Base-by-base conservation (phyloP, 129 eudicot species). In the Tagetes erecta region DNA sequence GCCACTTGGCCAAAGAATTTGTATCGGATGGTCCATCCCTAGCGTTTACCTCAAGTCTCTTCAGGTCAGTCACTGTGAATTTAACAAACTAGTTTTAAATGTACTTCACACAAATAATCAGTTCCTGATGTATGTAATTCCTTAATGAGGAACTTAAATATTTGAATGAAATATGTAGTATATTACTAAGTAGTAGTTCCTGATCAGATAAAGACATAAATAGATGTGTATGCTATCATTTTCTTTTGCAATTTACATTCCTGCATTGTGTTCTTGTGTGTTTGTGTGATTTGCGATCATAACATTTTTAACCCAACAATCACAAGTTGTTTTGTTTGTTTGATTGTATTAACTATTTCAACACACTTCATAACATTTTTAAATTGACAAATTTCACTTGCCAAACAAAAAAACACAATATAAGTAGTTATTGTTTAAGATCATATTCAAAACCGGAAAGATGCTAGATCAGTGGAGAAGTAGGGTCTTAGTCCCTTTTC, bases 11-110 rank as follows among this genome's bases (percentile, higher is more conserved):
- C 83, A 94, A 82, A 44, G 84, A 87, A 84, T 94, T 79, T 57
- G 97, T 87, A 85, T 94, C 98, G 6, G 93, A 80, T 70, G 96
- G 96, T 30, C 97, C 98, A 85, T 94, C 98, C 82, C 91, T 88
- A 52, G 97, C 92, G 14, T 86, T 79, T 73, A 72, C 81, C 79
- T 91, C 91, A 67, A 94, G 92, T 82, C 96, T 83, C 87, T 90
- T 94, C 73, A 94, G 76, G 75, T 94, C 98, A 13, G 78, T 92
- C 98, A 88, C 98, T 94, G 88, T 81, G 36, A 67, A 64, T 60
- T 40, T 40, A 65, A 81, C 62, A 56, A 76, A 67, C 0, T 27
- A 59, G 14, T 41, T 76, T 51, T 63, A 53, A 38, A 80, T 67
- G 38, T 37, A 64, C 8, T 67, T 52, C 31, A 38, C 27, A 20